Percentiles rank a stretch among this genome's conserved stretches.
Evolutionary conservation across 2,329 filamentous ascomycete species (phyloP).

Genomic region (Emergomyces africanus): DNA sequence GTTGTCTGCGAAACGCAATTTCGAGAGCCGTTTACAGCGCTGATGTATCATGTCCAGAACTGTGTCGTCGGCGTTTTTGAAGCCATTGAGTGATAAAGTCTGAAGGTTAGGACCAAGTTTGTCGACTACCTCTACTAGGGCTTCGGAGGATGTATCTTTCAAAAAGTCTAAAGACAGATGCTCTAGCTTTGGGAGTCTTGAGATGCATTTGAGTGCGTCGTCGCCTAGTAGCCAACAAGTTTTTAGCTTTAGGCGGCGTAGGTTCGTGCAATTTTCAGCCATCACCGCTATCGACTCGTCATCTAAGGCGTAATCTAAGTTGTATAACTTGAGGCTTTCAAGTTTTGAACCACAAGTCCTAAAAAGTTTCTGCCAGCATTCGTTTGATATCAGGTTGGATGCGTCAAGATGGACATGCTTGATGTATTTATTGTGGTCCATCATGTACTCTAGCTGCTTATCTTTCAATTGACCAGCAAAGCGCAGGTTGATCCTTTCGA

Average conservation of each 20-base stretch:
- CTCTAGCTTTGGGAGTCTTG: constrained; percentile 49
- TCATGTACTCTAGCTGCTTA: constrained; percentile 64
- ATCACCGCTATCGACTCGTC: constrained; percentile 56
- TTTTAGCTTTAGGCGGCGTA: constrained; percentile 66
- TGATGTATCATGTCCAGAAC: constrained; percentile 59
- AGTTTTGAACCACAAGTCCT: constrained; percentile 51
- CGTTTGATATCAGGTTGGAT: constrained; percentile 67
- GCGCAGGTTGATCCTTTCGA: constrained; percentile 60
- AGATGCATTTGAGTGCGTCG: constrained; percentile 52
- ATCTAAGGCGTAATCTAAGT: constrained; percentile 69
- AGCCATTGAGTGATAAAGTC: constrained; percentile 64
- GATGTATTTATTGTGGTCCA: constrained; percentile 57
- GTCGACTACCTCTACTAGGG: constrained; percentile 49
- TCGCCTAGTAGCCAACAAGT: constrained; percentile 64
- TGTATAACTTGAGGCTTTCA: constrained; percentile 62
- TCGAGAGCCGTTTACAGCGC: constrained; percentile 54
- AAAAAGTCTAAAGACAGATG: constrained; percentile 63
- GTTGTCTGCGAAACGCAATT: constrained; percentile 73
- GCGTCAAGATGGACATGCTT: constrained; percentile 66
- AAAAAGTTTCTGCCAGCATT: constrained; percentile 61
- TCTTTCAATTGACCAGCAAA: constrained; percentile 92
- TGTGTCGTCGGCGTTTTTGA: constrained; percentile 52
- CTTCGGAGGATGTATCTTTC: constrained; percentile 41
- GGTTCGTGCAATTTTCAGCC: constrained; percentile 49
- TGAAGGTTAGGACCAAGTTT: constrained; percentile 53